Evolutionary conservation across 2,329 filamentous ascomycete species (phyloP).

Genomic region (Bipolaris cookei): DNA sequence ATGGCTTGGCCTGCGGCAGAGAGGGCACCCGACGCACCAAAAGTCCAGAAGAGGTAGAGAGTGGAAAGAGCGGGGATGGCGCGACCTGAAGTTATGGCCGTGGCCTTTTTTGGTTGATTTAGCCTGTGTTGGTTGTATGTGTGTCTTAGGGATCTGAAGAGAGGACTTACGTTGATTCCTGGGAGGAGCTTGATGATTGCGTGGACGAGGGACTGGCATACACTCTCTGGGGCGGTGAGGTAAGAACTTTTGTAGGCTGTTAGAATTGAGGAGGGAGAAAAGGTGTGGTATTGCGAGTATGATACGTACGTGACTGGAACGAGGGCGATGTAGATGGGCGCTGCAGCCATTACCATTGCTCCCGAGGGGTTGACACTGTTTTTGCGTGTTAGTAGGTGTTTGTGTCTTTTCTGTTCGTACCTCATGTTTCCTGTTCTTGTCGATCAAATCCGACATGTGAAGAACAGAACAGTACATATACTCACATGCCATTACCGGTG

Average conservation of each 20-base stretch:
- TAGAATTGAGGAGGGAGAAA: too few relatives aligned
- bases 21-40: slow-evolving; percentile 28
- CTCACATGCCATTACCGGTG: slow-evolving; percentile 28
- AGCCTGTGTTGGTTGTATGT: too few relatives aligned
- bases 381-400: neutral
- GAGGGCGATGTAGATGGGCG: slow-evolving; percentile 30
- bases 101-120: slow-evolving; percentile 2
- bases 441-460: too few relatives aligned
- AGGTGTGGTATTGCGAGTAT: too few relatives aligned
- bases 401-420: neutral
- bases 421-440: neutral
- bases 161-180: slow-evolving; percentile 22
- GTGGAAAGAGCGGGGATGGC: slow-evolving; percentile 31
- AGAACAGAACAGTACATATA: neutral
- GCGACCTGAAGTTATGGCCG: slow-evolving; percentile 27
- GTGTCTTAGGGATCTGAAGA: neutral
- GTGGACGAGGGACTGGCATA: slow-evolving; percentile 29
- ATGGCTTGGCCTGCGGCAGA: slow-evolving; percentile 33
- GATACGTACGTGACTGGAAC: slow-evolving; percentile 26
- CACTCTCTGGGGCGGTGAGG: slow-evolving; percentile 29
- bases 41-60: slow-evolving; percentile 33
- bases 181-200: slow-evolving; percentile 30
- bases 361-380: slow-evolving; percentile 28
- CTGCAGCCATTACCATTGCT: slow-evolving; percentile 19
- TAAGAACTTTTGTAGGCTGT: slow-evolving; percentile 12